These are phyloP conservation scores for Plasmodium knowlesi DNA, from an alignment of 169 alveolate species.

Conservation along the genomic window DNA sequence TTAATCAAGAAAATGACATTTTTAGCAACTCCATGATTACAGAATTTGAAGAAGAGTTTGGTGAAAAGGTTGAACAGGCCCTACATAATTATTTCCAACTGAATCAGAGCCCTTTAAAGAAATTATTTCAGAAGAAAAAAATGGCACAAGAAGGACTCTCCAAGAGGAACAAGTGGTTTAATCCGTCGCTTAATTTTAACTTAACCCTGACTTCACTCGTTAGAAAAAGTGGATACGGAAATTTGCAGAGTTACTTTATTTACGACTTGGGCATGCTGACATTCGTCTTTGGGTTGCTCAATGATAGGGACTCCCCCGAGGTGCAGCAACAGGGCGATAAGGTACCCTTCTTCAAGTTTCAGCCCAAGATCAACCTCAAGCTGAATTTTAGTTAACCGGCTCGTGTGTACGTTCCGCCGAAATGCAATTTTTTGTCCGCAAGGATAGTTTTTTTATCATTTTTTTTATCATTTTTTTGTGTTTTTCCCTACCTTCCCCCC, in stretches of 20 bases:
- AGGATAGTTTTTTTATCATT: background rate
- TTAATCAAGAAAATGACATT: background rate
- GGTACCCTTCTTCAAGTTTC: conserved; percentile 78
- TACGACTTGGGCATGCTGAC: conserved; percentile 77
- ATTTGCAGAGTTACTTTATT: conserved; percentile 79
- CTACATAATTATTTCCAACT: conserved; percentile 17
- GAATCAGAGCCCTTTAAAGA: conserved; percentile 58
- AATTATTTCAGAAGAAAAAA: conserved; percentile 38
- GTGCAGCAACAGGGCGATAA: conserved; percentile 78
- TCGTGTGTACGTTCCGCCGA: background rate
- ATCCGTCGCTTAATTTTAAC: conserved; percentile 38
- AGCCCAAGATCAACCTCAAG: conserved; percentile 81
- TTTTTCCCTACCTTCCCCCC: background rate
- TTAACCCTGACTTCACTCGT: conserved; percentile 77
- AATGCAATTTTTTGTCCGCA: background rate
- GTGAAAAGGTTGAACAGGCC: conserved; percentile 23
- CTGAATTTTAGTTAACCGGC: conserved; percentile 43
- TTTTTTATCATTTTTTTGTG: background rate
- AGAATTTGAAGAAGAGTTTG: conserved; percentile 12
- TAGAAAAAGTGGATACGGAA: conserved; percentile 83
- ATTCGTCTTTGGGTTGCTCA: conserved; percentile 78
- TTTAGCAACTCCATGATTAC: conserved; percentile 7
- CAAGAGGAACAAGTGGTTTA: conserved; percentile 8
- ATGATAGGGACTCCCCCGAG: conserved; percentile 80
- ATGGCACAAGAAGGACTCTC: background rate